Evolutionary conservation across 768 basidiomycete genomes (phyloP).

Genomic region (Hericium alpestre): DNA sequence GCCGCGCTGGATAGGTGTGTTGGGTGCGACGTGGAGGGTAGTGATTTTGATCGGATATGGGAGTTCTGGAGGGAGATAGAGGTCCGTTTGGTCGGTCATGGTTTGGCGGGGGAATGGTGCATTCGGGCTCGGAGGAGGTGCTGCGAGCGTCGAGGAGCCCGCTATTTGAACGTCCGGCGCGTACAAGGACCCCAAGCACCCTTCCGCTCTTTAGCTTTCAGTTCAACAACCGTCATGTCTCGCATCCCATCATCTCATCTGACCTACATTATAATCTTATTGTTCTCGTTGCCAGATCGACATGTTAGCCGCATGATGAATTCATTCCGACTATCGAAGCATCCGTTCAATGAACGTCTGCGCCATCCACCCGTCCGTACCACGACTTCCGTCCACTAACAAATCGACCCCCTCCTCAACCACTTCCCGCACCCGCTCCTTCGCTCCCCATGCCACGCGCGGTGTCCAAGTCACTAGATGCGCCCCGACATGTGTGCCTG

Average conservation of each 20-base stretch:
- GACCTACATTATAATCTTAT: too few relatives aligned
- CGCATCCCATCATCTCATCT: too few relatives aligned
- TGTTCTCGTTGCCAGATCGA: too few relatives aligned
- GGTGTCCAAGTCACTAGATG: constrained; percentile 46
- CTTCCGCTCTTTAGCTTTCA: too few relatives aligned
- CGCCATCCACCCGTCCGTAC: too few relatives aligned
- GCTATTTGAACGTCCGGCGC: too few relatives aligned
- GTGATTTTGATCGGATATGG: constrained; percentile 82
- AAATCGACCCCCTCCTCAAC: constrained; percentile 40
- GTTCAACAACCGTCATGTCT: too few relatives aligned
- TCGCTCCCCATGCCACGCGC: constrained; percentile 37
- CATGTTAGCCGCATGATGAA: too few relatives aligned
- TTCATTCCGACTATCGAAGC: too few relatives aligned
- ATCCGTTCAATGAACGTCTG: too few relatives aligned
- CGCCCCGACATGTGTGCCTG: constrained; percentile 40
- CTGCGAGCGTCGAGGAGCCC: too few relatives aligned
- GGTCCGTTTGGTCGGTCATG: constrained; percentile 31
- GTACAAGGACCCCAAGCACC: too few relatives aligned
- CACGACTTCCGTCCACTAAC: constrained; percentile 18
- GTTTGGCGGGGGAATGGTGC: background rate
- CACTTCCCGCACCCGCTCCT: constrained; percentile 35
- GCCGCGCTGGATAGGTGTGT: constrained; percentile 50
- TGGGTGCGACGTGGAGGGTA: constrained; percentile 44
- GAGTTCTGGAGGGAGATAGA: constrained; percentile 66
- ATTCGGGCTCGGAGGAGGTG: background rate